Conservation (phyloP, 179 eudicot genomes). For the Corrigiola litoralis region DNA sequence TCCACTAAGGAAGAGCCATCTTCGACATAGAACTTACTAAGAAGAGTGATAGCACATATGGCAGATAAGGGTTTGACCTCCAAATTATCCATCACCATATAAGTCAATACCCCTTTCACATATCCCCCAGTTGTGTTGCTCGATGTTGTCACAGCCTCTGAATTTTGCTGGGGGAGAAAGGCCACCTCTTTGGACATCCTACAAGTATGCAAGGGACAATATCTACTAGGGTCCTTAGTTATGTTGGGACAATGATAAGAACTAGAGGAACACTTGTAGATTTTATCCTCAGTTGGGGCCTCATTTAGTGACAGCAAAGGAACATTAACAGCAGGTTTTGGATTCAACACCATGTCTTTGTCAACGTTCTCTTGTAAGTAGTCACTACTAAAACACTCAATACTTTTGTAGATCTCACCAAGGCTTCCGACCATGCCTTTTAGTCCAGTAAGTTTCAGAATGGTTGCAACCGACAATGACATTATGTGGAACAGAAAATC, state of each 20-base stretch:
- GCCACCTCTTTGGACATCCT: background rate
- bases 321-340: conserved; percentile 6
- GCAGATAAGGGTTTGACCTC: conserved; percentile 32
- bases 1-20: conserved; percentile 22
- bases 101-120: conserved; percentile 31
- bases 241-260: background rate
- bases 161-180: background rate
- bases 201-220: background rate
- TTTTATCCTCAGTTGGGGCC: background rate
- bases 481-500: conserved; percentile 23
- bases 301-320: conserved; percentile 14
- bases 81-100: conserved; percentile 39
- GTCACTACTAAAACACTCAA: conserved; percentile 9
- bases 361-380: conserved; percentile 10
- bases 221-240: background rate
- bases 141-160: background rate
- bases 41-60: conserved; percentile 22
- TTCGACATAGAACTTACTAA: conserved; percentile 26
- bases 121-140: conserved; percentile 4
- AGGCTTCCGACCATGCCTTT: conserved; percentile 18
- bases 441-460: conserved; percentile 7
- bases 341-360: conserved; percentile 24
- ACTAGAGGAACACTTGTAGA: background rate
- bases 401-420: conserved; percentile 25
- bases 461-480: conserved; percentile 12